Evolutionary conservation across 768 basidiomycete species (phyloP).

Genomic region (Collybiopsis luxurians): DNA sequence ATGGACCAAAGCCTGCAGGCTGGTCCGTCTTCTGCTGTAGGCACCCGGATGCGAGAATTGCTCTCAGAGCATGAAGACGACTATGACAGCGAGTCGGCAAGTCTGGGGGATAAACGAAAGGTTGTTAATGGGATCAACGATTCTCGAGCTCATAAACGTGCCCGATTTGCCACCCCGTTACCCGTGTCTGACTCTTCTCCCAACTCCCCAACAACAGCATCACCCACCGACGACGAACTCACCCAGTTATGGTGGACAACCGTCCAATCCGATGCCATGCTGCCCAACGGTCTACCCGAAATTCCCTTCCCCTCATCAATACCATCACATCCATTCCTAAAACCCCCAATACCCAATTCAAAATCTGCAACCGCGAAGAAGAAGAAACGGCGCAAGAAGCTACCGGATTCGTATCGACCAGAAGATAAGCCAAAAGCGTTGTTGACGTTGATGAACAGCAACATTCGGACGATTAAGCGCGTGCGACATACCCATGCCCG

Average conservation of each 20-base stretch:
- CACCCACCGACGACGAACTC: conserved; percentile 39
- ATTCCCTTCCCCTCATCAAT: conserved; percentile 42
- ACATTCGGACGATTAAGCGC: conserved; percentile 71
- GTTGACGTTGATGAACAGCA: conserved; percentile 70
- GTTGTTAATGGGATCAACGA: conserved; percentile 41
- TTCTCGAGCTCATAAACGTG: conserved; percentile 60
- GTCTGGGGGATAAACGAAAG: conserved; percentile 65
- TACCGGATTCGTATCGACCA: neutral
- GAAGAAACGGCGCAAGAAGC: conserved; percentile 31
- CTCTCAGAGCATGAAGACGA: conserved; percentile 18
- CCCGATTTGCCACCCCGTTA: conserved; percentile 42
- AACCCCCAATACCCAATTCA: conserved; percentile 9
- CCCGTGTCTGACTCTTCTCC: conserved; percentile 14
- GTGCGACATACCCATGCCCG: conserved; percentile 72
- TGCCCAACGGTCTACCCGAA: conserved; percentile 63
- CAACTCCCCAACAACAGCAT: conserved; percentile 23
- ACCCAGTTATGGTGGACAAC: conserved; percentile 76
- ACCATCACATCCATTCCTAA: conserved; percentile 19
- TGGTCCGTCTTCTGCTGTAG: conserved; percentile 11
- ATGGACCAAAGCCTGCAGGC: conserved; percentile 49
- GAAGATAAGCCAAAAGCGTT: conserved; percentile 44
- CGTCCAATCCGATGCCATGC: conserved; percentile 55
- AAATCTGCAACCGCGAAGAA: conserved; percentile 24
- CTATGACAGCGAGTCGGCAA: conserved; percentile 21
- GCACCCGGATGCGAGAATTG: conserved; percentile 34